Percentiles rank a stretch among this genome's conserved stretches.
Evolutionary conservation across 192 early-diverging fungal species (phyloP).

Genomic region (Rhizophagus clarus): DNA sequence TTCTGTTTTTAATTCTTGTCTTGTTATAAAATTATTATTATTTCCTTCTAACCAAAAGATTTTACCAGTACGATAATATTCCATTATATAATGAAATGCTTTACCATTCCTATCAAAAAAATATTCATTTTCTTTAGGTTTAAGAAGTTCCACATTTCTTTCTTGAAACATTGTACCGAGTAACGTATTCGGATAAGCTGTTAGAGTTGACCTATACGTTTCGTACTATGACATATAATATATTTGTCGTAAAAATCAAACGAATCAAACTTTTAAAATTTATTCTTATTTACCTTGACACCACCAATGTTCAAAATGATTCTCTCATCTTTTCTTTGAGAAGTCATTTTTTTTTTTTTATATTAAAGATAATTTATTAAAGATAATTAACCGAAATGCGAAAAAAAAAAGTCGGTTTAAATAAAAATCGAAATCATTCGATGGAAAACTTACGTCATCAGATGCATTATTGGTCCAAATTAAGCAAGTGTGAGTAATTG

Average conservation of each 20-base stretch:
- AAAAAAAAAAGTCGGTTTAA: too few species aligned
- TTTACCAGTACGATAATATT: conserved; percentile 15
- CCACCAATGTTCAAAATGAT: conserved; percentile 4
- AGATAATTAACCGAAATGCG: too few species aligned
- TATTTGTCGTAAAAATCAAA: too few species aligned
- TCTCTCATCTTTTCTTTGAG: not conserved
- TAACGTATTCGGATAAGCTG: conserved; percentile 8
- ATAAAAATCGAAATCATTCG: too few species aligned
- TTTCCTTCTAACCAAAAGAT: not conserved
- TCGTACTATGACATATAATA: too few species aligned
- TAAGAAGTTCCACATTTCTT: not conserved
- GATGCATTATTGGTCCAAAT: too few species aligned
- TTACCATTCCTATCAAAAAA: conserved; percentile 22
- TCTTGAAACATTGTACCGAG: conserved; percentile 21
- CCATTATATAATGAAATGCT: conserved; percentile 15
- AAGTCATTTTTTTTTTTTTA: too few species aligned
- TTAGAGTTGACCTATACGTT: not conserved
- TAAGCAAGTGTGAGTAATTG: too few species aligned
- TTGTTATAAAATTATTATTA: not conserved
- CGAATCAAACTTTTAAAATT: too few species aligned
- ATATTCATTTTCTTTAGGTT: conserved; percentile 12
- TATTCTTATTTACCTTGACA: not conserved
- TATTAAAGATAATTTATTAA: too few species aligned
- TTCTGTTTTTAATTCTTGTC: not conserved
- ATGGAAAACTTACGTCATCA: too few species aligned